phyloP scores from a whole-genome alignment of 1,284 basidiomycete species.

The Cutaneotrichosporon sp. region DNA sequence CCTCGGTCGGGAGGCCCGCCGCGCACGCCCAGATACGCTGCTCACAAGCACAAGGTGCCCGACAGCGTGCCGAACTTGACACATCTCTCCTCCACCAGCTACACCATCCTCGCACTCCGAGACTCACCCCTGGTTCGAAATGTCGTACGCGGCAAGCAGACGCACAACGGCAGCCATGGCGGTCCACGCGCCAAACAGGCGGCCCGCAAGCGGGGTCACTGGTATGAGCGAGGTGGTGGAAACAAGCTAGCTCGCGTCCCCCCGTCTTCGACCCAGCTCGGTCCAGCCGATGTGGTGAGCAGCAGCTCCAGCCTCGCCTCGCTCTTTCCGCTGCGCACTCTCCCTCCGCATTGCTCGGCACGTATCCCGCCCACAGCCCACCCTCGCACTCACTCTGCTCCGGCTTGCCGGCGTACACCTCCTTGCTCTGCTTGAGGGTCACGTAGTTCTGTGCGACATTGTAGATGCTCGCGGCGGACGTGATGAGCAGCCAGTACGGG shows the following conservation, averaged over 20 bases:
- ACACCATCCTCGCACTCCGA: no score
- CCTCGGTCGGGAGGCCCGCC: no score
- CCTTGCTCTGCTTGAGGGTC: conserved; percentile 73
- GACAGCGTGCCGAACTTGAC: no score
- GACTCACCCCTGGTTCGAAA: conserved; percentile 72
- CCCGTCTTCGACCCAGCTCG: no score
- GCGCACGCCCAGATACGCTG: no score
- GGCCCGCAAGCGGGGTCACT: conserved; percentile 82
- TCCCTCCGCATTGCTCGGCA: no score
- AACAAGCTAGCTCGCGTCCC: no score
- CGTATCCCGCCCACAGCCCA: background rate
- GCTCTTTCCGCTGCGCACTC: no score
- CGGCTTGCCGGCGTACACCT: conserved; percentile 69
- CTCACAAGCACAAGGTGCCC: no score
- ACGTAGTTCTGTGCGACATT: conserved; percentile 81
- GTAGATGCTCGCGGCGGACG: conserved; percentile 73
- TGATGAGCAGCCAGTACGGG: conserved; percentile 81
- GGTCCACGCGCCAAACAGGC: conserved; percentile 88
- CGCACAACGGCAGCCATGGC: conserved; percentile 77
- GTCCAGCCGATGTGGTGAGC: no score
- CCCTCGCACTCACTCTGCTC: conserved; percentile 48
- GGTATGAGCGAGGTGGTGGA: conserved; percentile 19
- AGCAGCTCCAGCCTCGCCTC: no score
- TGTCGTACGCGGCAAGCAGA: conserved; percentile 81
- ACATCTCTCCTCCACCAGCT: no score